Evolutionary conservation across 768 basidiomycete genomes (phyloP).

Genomic region (Naematelia aurantialba): DNA sequence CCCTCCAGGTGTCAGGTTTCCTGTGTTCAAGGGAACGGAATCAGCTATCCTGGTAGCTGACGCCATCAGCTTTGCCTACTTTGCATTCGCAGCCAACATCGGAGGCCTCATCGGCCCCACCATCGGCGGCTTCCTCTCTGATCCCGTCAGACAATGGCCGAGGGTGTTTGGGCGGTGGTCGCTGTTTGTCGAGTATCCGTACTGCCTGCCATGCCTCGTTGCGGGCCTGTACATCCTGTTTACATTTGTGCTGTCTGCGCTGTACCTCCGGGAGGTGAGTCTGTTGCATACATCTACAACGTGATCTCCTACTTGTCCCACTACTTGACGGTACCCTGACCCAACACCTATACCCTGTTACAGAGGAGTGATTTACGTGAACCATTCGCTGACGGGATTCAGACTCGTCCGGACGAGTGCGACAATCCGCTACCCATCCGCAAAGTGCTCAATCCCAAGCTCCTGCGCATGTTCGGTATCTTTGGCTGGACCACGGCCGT

Average conservation of each 20-base stretch:
- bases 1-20: too few relatives aligned
- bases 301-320: not conserved
- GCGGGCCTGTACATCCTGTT: slow-evolving; percentile 17
- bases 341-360: too few relatives aligned
- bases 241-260: slow-evolving; percentile 16
- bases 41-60: too few relatives aligned
- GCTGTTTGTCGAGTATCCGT: slow-evolving; percentile 18
- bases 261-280: slow-evolving; percentile 22
- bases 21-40: too few relatives aligned
- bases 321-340: too few relatives aligned
- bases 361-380: too few relatives aligned
- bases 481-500: slow-evolving; percentile 21
- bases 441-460: slow-evolving; percentile 13
- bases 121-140: slow-evolving; percentile 21
- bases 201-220: slow-evolving; percentile 20
- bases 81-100: slow-evolving; percentile 27
- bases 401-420: slow-evolving; percentile 24
- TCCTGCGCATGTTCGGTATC: slow-evolving; percentile 15
- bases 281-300: not conserved
- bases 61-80: slow-evolving; percentile 23
- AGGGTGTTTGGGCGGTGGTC: slow-evolving; percentile 11
- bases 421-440: slow-evolving; percentile 18
- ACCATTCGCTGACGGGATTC: not conserved
- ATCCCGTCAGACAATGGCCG: slow-evolving; percentile 24
- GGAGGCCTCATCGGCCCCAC: slow-evolving; percentile 23